Evolutionary conservation across 2,329 filamentous ascomycete species (phyloP).

Genomic region (Beauveria asiatica): DNA sequence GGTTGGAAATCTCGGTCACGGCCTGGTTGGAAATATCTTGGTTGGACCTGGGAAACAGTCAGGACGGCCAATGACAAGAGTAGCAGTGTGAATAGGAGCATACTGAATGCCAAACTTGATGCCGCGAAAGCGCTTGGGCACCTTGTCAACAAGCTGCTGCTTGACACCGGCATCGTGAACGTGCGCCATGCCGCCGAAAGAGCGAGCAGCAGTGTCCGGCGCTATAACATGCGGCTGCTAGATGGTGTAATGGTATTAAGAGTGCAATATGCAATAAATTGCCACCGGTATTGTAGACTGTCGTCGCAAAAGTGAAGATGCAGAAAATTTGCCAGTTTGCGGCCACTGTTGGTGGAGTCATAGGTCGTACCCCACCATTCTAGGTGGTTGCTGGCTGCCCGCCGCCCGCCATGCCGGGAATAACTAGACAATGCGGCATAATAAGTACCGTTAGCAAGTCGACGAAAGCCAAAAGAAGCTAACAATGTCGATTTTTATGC

Average conservation of each 20-base stretch:
- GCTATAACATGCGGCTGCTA: conserved; percentile 1
- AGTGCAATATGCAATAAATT: background rate
- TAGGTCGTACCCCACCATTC: conserved; percentile 10
- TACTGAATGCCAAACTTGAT: conserved; percentile 86
- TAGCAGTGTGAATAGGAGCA: background rate
- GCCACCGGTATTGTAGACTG: background rate
- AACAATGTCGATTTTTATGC: too few relatives aligned
- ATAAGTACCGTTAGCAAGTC: too few relatives aligned
- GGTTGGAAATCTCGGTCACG: conserved; percentile 88
- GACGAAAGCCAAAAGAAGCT: too few relatives aligned
- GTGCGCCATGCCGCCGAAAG: conserved; percentile 12
- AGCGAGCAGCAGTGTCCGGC: conserved; percentile 4
- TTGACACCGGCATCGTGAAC: conserved; percentile 45
- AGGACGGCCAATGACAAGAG: background rate
- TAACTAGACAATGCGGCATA: too few relatives aligned
- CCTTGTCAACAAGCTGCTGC: conserved; percentile 80
- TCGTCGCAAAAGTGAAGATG: conserved; percentile 2
- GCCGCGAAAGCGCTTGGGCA: conserved; percentile 85
- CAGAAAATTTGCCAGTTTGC: conserved; percentile 8
- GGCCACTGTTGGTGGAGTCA: conserved; percentile 7
- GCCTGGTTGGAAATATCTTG: conserved; percentile 94
- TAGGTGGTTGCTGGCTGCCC: background rate
- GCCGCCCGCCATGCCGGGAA: too few relatives aligned
- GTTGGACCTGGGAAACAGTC: conserved; percentile 53
- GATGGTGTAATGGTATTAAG: background rate